Percentiles rank a stretch among this genome's conserved stretches.
Evolutionary conservation across 169 alveolate genomes (phyloP).

Genomic region (Plasmodium adleri): DNA sequence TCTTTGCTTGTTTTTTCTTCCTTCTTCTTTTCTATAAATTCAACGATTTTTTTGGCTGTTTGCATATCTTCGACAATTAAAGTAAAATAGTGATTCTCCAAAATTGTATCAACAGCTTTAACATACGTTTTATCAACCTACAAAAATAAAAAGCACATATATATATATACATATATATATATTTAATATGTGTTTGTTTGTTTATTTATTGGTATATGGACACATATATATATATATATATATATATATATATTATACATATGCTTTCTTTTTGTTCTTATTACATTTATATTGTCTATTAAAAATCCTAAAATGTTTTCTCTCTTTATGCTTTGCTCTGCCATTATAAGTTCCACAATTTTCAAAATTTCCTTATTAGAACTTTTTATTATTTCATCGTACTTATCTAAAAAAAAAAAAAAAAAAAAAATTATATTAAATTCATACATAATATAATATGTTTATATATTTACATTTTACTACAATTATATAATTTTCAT

Average conservation of each 20-base stretch:
- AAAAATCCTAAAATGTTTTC: slow-evolving; percentile 63
- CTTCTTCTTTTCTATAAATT: slow-evolving; percentile 66
- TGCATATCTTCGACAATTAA: slow-evolving; percentile 70
- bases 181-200: neutral
- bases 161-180: neutral
- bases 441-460: neutral
- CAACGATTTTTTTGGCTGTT: slow-evolving; percentile 70
- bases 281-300: slow-evolving; percentile 72
- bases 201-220: slow-evolving; percentile 13
- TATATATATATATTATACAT: neutral
- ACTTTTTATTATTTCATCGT: slow-evolving; percentile 70
- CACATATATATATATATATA: neutral
- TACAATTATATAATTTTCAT: neutral
- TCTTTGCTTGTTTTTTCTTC: slow-evolving; percentile 71
- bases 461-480: neutral
- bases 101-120: slow-evolving; percentile 64
- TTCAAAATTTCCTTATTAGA: slow-evolving; percentile 73
- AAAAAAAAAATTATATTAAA: neutral
- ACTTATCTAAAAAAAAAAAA: slow-evolving; percentile 27
- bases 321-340: slow-evolving; percentile 43
- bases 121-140: slow-evolving; percentile 68
- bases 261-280: neutral
- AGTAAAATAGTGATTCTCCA: slow-evolving; percentile 68
- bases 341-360: slow-evolving; percentile 52
- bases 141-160: neutral